phyloP scores from a whole-genome alignment of 495 filamentous ascomycete genomes.

The Penicillium antarcticum region DNA sequence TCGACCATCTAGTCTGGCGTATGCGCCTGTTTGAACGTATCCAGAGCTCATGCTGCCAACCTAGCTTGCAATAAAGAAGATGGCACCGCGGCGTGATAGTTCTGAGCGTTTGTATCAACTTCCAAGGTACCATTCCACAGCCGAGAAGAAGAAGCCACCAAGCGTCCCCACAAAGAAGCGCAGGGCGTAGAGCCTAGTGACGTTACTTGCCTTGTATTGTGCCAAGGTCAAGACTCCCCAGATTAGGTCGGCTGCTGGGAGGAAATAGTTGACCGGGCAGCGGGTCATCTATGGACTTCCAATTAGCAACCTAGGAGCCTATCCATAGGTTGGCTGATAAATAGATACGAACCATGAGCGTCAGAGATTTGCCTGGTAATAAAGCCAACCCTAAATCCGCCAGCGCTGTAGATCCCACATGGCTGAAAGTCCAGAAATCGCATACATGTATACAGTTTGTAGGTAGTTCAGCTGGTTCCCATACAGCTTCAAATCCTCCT shows the following conservation, averaged over 20 bases:
- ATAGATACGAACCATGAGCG: constrained; percentile 13
- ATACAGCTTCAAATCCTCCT: constrained; percentile 29
- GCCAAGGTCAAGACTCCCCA: constrained; percentile 42
- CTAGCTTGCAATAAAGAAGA: constrained; percentile 41
- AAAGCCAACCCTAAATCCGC: constrained; percentile 19
- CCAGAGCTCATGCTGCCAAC: constrained; percentile 44
- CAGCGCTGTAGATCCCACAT: background rate
- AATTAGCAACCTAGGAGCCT: background rate
- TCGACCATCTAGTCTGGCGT: constrained; percentile 32
- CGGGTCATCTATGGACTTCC: constrained; percentile 19
- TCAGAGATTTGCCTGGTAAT: constrained; percentile 25
- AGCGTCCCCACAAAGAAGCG: constrained; percentile 87
- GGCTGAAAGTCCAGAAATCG: too few relatives aligned
- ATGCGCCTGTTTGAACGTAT: constrained; percentile 43
- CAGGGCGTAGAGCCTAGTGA: constrained; percentile 40
- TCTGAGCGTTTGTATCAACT: constrained; percentile 33
- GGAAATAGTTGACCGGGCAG: constrained; percentile 27
- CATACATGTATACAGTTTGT: constrained; percentile 39
- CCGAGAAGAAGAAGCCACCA: constrained; percentile 75
- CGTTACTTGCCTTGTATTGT: constrained; percentile 33
- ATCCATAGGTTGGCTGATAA: background rate
- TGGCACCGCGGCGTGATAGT: constrained; percentile 35
- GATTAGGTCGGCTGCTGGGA: constrained; percentile 33
- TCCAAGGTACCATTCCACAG: constrained; percentile 27
- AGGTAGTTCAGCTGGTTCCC: constrained; percentile 47